Evolutionary conservation across 176 grass and related monocot species (phyloP).

Genomic region (Rhipidocladum racemiflorum): DNA sequence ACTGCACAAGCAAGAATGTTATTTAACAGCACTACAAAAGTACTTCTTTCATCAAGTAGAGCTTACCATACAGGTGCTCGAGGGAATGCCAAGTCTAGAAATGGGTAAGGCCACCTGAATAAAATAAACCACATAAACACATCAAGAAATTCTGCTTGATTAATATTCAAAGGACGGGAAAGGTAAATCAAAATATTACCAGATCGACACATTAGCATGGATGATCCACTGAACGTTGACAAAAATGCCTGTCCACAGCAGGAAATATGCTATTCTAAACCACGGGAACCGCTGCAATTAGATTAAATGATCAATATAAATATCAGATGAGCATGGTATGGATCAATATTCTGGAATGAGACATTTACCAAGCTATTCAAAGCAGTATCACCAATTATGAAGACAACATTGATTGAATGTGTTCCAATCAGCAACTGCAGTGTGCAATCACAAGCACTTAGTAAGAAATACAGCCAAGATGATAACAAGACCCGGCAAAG

Average conservation of each 20-base stretch:
- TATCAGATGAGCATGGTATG: not conserved
- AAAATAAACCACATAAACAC: slow-evolving; percentile 2
- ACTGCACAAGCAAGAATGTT: not conserved
- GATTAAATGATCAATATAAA: slow-evolving; percentile 24
- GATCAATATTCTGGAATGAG: not conserved
- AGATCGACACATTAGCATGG: slow-evolving; percentile 53
- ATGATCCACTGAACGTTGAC: slow-evolving; percentile 74
- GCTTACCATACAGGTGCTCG: slow-evolving; percentile 70
- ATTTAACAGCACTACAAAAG: not conserved
- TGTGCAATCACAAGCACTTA: slow-evolving; percentile 1
- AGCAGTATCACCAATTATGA: slow-evolving; percentile 68
- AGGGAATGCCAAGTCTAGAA: slow-evolving; percentile 69
- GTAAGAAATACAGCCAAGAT: not conserved
- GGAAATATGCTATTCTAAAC: slow-evolving; percentile 84
- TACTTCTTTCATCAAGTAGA: not conserved
- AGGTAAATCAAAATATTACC: slow-evolving; percentile 42
- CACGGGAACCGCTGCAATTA: slow-evolving; percentile 59
- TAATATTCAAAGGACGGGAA: slow-evolving; percentile 7
- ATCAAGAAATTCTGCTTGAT: not conserved
- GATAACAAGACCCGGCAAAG: not conserved
- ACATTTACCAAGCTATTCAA: slow-evolving; percentile 76
- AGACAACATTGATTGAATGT: slow-evolving; percentile 77
- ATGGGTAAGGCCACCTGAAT: slow-evolving; percentile 96
- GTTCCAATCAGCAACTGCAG: slow-evolving; percentile 69
- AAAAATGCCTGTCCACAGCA: slow-evolving; percentile 69